Conservation (phyloP, 345 rosid genomes). For the Rhodamnia argentea region DNA sequence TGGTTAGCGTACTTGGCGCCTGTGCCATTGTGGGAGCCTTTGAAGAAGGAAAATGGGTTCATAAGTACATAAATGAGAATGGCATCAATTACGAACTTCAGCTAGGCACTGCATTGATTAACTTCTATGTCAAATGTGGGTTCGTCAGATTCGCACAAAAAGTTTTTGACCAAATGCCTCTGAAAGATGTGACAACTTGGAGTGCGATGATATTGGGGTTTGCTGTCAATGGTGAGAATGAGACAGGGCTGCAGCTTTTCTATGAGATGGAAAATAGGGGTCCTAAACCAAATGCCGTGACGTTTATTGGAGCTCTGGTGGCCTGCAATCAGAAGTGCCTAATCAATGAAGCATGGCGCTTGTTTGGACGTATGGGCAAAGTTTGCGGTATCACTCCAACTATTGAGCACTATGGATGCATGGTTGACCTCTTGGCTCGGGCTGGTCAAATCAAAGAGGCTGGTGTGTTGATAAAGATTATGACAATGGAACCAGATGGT, state of each 20-base stretch:
- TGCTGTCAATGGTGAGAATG: slow-evolving; percentile 17
- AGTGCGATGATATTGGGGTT: slow-evolving; percentile 23
- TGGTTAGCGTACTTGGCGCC: slow-evolving; percentile 24
- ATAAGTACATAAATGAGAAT: slow-evolving; percentile 7
- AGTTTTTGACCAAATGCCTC: slow-evolving; percentile 10
- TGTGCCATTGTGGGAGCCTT: slow-evolving; percentile 14
- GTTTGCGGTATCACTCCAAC: slow-evolving; percentile 12
- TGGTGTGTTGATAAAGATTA: slow-evolving; percentile 6
- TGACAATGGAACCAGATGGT: slow-evolving; percentile 23
- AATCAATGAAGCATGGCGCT: slow-evolving; percentile 16
- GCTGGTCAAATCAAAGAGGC: slow-evolving; percentile 17
- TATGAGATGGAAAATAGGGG: slow-evolving; percentile 18
- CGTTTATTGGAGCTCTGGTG: slow-evolving; percentile 19
- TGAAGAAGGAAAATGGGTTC: slow-evolving; percentile 23
- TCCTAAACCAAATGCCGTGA: slow-evolving; percentile 17
- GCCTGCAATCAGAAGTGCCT: slow-evolving; percentile 17
- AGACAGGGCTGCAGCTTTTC: slow-evolving; percentile 10
- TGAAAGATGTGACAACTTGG: slow-evolving; percentile 25
- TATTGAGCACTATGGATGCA: slow-evolving; percentile 28
- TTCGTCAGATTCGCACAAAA: slow-evolving; percentile 5
- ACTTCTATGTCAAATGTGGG: slow-evolving; percentile 24
- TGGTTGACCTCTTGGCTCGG: slow-evolving; percentile 29
- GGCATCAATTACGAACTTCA: slow-evolving; percentile 7
- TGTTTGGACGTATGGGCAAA: slow-evolving; percentile 21
- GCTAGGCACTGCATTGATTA: slow-evolving; percentile 16